Percentiles rank a stretch among this genome's conserved stretches.
Evolutionary conservation across 352 stramenopile species (phyloP).

Genomic region (Phytopythium boreale): DNA sequence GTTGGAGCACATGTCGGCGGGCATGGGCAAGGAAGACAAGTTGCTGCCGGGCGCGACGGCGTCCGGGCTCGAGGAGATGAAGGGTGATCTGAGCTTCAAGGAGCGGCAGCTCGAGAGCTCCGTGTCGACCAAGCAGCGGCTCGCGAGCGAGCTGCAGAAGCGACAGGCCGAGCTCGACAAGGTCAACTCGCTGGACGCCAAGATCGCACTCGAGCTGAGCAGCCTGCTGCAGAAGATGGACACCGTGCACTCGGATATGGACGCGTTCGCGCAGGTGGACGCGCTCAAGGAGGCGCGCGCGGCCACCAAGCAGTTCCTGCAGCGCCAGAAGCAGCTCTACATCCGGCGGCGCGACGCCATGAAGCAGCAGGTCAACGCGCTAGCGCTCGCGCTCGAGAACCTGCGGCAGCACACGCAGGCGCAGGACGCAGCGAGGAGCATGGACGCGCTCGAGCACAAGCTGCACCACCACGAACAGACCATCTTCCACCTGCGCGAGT

Average conservation of each 20-base stretch:
- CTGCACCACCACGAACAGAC: conserved; percentile 90
- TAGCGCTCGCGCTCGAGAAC: conserved; percentile 68
- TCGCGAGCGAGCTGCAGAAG: conserved; percentile 85
- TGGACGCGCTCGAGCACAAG: conserved; percentile 88
- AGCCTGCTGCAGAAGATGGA: conserved; percentile 85
- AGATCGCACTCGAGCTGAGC: conserved; percentile 81
- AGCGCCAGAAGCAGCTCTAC: conserved; percentile 81
- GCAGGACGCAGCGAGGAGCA: conserved; percentile 76
- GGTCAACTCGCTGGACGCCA: conserved; percentile 88
- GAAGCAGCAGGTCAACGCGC: conserved; percentile 73
- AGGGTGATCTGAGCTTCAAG: conserved; percentile 88
- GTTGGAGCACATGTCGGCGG: conserved; percentile 88
- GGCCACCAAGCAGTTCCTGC: conserved; percentile 74
- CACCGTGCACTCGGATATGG: conserved; percentile 86
- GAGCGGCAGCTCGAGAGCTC: conserved; percentile 91
- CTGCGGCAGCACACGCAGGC: conserved; percentile 66
- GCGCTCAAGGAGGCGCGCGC: conserved; percentile 75
- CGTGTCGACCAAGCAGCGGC: conserved; percentile 83
- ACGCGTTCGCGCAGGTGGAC: conserved; percentile 87
- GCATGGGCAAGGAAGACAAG: conserved; percentile 71
- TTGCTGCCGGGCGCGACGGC: conserved; percentile 57
- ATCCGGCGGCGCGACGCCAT: conserved; percentile 81
- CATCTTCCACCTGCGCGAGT: conserved; percentile 91
- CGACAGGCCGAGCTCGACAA: conserved; percentile 88
- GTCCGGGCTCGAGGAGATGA: conserved; percentile 83